Evolutionary conservation across 2,329 filamentous ascomycete species (phyloP), one percentile per base, ranked within the genome.

Genomic region (Emericellopsis atlantica): DNA sequence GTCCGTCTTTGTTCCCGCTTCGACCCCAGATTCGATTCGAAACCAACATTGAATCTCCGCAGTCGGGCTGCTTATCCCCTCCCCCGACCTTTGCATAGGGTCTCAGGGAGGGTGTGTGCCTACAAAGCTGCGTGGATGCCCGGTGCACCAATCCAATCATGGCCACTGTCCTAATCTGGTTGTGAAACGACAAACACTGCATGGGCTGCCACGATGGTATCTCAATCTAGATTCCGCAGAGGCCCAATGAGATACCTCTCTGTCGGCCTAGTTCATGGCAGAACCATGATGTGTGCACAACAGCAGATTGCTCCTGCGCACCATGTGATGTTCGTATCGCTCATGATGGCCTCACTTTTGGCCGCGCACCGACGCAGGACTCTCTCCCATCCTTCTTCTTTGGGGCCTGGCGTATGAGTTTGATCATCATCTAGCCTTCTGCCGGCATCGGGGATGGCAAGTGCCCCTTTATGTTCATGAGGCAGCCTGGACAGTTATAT

Each of bases 101-200:
- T 32, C 11, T 32, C 31, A 4, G 31, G 31, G 31, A 32, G 11
- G 11, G 11, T 32, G 11, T 12, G 15, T 32, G 15, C 31, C 31
- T 12, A 12, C 11, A 12, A 32, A 15, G 31, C 31, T 32, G 31
- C 15, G 31, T 32, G 4, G 11, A 12, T 12, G 31, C 18, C 24
- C 36, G 18, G 18, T 15, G 22, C 37, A 39, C 37, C 37, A 39
- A 39, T 39, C 37, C 37, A n/a, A 8, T 8, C n/a, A 12, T 22
- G 22, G 4, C 23, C n/a, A 2, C 16, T 39, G 23, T 8, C 37
- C 37, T n/a, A 31, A 39, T 39, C 4, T 8, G 37, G 37, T 39
- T 39, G 23, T 39, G 37, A 31, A 32, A 39, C 37, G 16, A 32
- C 37, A 39, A 39, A 12, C 14, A 39, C 26, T 39, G 37, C 37